Evolutionary conservation across 116 monocot species (phyloP).

Genomic region (Papilionanthe hybrid): DNA sequence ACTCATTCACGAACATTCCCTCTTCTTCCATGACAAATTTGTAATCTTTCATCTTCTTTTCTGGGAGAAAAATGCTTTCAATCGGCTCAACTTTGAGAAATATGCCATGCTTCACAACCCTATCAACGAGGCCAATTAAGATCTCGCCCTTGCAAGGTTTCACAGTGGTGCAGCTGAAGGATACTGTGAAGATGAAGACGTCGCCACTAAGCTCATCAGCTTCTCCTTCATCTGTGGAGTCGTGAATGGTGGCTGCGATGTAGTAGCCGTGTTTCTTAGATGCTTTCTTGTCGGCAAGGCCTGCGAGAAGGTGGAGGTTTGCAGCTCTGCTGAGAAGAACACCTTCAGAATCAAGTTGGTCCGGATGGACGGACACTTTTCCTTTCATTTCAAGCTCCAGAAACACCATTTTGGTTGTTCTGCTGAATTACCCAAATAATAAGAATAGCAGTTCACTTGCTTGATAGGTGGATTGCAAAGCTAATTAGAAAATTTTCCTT

Average conservation of each 20-base stretch:
- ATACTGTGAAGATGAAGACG: constrained; percentile 15
- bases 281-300: constrained; percentile 45
- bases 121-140: constrained; percentile 37
- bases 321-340: constrained; percentile 43
- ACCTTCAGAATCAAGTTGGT: constrained; percentile 31
- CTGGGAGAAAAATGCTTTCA: constrained; percentile 49
- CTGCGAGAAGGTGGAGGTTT: constrained; percentile 47
- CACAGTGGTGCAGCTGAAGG: constrained; percentile 46
- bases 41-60: constrained; percentile 48
- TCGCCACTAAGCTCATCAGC: no score
- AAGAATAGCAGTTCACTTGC: no score
- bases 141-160: constrained; percentile 24
- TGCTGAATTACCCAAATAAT: not conserved
- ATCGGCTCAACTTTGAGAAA: constrained; percentile 56
- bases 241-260: constrained; percentile 37
- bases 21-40: constrained; percentile 47
- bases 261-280: constrained; percentile 62
- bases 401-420: constrained; percentile 37
- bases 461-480: no score
- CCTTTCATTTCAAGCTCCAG: constrained; percentile 50
- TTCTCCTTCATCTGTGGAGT: constrained; percentile 17
- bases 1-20: constrained; percentile 47
- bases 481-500: no score
- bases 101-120: constrained; percentile 55
- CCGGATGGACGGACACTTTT: constrained; percentile 46